These are phyloP conservation scores for Fusarium sp. DNA, from an alignment of 2,329 filamentous ascomycete genomes.

Conservation along the genomic window DNA sequence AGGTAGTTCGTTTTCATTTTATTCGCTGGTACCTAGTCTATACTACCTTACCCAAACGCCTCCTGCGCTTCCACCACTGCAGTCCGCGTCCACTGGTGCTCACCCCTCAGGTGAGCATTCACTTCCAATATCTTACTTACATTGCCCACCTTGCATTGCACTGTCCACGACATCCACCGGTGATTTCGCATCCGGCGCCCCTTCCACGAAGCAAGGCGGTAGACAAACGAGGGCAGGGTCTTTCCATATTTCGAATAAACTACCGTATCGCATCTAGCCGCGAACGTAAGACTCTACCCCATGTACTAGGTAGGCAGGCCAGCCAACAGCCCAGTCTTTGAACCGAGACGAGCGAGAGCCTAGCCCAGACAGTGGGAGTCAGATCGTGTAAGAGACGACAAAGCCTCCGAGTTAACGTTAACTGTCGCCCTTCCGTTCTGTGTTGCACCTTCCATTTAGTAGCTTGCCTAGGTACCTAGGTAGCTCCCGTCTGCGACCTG, in stretches of 20 bases:
- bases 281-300: slow-evolving; percentile 11
- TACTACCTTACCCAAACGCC: slow-evolving; percentile 27
- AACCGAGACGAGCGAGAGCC: not conserved
- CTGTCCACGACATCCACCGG: slow-evolving; percentile 9
- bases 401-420: slow-evolving; percentile 14
- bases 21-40: slow-evolving; percentile 14
- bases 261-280: not conserved
- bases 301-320: slow-evolving; percentile 20
- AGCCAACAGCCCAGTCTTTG: slow-evolving; percentile 17
- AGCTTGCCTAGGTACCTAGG: slow-evolving; percentile 5
- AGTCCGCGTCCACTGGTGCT: not conserved
- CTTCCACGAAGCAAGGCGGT: not conserved
- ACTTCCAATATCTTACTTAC: slow-evolving; percentile 9
- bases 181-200: slow-evolving; percentile 4
- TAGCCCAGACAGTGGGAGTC: not conserved
- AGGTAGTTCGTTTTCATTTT: slow-evolving; percentile 13
- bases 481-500: slow-evolving; percentile 1
- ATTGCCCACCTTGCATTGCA: slow-evolving; percentile 8
- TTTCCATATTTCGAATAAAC: not conserved
- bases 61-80: slow-evolving; percentile 25
- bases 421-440: slow-evolving; percentile 1
- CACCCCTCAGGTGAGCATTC: slow-evolving; percentile 1
- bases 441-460: slow-evolving; percentile 18
- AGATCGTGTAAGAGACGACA: slow-evolving; percentile 32
- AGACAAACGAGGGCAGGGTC: not conserved